phyloP scores from a whole-genome alignment of 176 grass and related monocot species.

The Themeda triandra region DNA sequence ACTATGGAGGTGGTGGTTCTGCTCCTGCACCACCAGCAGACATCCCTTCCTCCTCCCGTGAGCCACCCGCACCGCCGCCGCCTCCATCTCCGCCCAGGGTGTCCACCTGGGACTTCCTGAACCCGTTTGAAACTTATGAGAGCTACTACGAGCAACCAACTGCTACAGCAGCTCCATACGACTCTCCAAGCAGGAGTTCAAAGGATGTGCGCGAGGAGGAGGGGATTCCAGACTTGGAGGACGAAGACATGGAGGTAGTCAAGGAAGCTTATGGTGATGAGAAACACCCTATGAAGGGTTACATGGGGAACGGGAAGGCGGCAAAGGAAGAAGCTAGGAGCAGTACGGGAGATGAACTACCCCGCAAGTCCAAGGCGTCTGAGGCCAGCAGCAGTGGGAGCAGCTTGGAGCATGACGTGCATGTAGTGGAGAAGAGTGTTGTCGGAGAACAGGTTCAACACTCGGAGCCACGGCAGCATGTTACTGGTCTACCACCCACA shows the following conservation, averaged over 20 bases:
- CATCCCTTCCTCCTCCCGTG: constrained; percentile 38
- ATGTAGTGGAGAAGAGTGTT: constrained; percentile 89
- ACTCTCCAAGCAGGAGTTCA: constrained; percentile 73
- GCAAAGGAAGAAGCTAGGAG: constrained; percentile 52
- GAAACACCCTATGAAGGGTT: constrained; percentile 40
- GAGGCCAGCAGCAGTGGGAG: constrained; percentile 48
- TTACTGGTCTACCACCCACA: constrained; percentile 39
- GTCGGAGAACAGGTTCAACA: constrained; percentile 51
- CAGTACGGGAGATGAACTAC: constrained; percentile 48
- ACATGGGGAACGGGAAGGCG: constrained; percentile 47
- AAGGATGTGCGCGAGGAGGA: constrained; percentile 93
- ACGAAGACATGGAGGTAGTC: constrained; percentile 79
- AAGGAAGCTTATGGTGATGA: constrained; percentile 77
- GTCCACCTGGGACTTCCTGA: constrained; percentile 95
- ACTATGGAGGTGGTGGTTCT: constrained; percentile 35
- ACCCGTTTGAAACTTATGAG: constrained; percentile 83
- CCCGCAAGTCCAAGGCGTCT: constrained; percentile 52
- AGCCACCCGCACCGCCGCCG: constrained; percentile 35
- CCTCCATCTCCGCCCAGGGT: constrained; percentile 82
- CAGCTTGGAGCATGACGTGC: constrained; percentile 66
- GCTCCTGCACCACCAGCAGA: constrained; percentile 30
- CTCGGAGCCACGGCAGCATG: constrained; percentile 31
- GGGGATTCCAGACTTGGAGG: constrained; percentile 96
- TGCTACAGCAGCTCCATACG: constrained; percentile 41
- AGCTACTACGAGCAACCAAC: constrained; percentile 60